Evolutionary conservation across 768 basidiomycete species (phyloP), one percentile per base, ranked within the genome.

Genomic region (Ramaria rubella): DNA sequence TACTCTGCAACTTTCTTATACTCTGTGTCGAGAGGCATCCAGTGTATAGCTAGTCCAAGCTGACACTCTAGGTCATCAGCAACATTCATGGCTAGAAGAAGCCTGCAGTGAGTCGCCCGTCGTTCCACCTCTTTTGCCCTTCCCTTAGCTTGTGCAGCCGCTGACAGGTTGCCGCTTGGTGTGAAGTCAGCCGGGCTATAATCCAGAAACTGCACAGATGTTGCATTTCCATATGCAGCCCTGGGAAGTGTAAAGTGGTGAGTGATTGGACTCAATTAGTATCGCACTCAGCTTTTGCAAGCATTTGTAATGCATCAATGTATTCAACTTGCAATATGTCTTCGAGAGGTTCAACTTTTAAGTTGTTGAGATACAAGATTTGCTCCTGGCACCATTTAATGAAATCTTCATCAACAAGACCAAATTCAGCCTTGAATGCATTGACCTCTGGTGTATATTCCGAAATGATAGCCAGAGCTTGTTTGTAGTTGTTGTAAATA

Each of bases 41-140:
- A 67, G 1, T 60, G 57, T 6, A 49, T 19, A 17, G 26, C 45
- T 12, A 68, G 36, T 17, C 55, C 54, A 3, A 65, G 52, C 17
- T 30, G 4, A 3, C 44, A 30, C 43, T 67, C 66, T 17, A 61
- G 44, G 23, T 46, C 23, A 24, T 14, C 12, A 9, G 44, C 42
- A 2, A 33, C 36, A 12, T 52, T 31, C 21, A 7, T 15, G 19
- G 11, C 51, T 17, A 21, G 34, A 14, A 11, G 27, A 29, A 51
- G 27, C 23, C 30, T 24, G 29, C 24, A 17, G 23, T 11, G 9
- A 17, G 23, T 31, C 17, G 9, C 11, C 8, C 24, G 23, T 9
- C 26, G 31, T 11, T 51, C 15, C 8, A 11, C 23, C 23, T 46
- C 44, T 9, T 46, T 11, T 12, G 44, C 23, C 12, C 23, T 11